Conservation (phyloP, 148 eudicot genomes). For the Arbutus unedo region DNA sequence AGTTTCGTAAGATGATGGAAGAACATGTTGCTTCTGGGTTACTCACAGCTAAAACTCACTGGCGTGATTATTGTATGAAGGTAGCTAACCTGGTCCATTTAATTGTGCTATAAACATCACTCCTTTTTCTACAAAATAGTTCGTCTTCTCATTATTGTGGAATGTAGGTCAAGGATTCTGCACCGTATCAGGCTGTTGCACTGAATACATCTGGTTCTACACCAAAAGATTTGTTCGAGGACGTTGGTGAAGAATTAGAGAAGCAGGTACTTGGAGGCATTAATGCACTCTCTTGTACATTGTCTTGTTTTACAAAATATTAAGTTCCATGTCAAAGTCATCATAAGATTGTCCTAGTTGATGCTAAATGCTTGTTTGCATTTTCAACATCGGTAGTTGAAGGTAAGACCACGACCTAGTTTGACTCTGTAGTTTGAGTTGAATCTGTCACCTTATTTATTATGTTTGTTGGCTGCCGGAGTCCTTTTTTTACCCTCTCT, state of each 20-base stretch:
- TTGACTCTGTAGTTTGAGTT: neutral
- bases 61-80: constrained; percentile 85
- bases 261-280: constrained; percentile 52
- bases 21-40: constrained; percentile 61
- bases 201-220: constrained; percentile 85
- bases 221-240: constrained; percentile 92
- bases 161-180: constrained; percentile 72
- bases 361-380: neutral
- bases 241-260: constrained; percentile 72
- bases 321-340: neutral
- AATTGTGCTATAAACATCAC: neutral
- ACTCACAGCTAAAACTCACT: constrained; percentile 74
- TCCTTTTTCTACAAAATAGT: neutral
- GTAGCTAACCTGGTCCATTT: constrained; percentile 30
- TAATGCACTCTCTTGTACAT: neutral
- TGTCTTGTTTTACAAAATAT: neutral
- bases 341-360: neutral
- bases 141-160: constrained; percentile 4
- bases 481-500: neutral
- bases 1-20: constrained; percentile 84
- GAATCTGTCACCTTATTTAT: neutral
- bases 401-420: neutral
- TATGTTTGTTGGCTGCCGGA: neutral
- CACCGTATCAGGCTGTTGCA: constrained; percentile 78
- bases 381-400: neutral